phyloP scores from a whole-genome alignment of 2,329 filamentous ascomycete genomes.

The Colletotrichum brevisporum region DNA sequence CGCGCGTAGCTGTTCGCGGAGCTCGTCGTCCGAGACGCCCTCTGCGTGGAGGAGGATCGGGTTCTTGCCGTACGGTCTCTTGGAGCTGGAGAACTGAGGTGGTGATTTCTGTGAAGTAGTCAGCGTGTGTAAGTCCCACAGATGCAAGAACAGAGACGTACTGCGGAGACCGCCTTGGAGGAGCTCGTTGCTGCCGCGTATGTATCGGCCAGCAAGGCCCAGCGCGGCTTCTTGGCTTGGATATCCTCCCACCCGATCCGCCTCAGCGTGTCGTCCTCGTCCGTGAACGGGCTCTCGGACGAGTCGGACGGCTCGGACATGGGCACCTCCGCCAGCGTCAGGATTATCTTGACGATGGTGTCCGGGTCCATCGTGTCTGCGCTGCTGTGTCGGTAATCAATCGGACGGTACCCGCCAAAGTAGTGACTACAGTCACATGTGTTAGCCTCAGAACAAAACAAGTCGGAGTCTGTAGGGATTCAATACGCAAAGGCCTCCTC shows the following conservation, averaged over 20 bases:
- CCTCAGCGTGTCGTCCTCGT: slow-evolving; percentile 40
- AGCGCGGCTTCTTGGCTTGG: slow-evolving; percentile 42
- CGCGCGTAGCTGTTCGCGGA: slow-evolving; percentile 40
- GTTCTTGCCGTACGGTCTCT: slow-evolving; percentile 37
- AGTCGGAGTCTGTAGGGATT: too few species aligned
- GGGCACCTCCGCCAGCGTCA: slow-evolving; percentile 41
- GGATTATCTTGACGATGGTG: slow-evolving; percentile 42
- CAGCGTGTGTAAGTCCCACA: background rate
- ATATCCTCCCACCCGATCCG: slow-evolving; percentile 43
- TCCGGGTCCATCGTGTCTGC: slow-evolving; percentile 42
- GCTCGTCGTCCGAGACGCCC: slow-evolving; percentile 37
- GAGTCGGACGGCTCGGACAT: slow-evolving; percentile 39
- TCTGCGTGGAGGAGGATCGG: slow-evolving; percentile 42
- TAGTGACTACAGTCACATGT: too few species aligned
- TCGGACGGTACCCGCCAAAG: slow-evolving; percentile 43
- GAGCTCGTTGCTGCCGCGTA: slow-evolving; percentile 41
- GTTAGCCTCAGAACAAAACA: too few species aligned
- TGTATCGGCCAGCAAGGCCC: slow-evolving; percentile 43
- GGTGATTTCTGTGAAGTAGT: background rate
- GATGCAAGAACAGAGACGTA: background rate
- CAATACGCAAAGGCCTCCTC: slow-evolving; percentile 42
- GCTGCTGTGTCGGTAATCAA: slow-evolving; percentile 42
- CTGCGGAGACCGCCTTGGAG: slow-evolving; percentile 19
- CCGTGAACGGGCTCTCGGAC: slow-evolving; percentile 36
- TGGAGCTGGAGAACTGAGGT: background rate